Base-by-base conservation (phyloP, 495 filamentous ascomycete genomes). In the Aspergillus conjunctus region DNA sequence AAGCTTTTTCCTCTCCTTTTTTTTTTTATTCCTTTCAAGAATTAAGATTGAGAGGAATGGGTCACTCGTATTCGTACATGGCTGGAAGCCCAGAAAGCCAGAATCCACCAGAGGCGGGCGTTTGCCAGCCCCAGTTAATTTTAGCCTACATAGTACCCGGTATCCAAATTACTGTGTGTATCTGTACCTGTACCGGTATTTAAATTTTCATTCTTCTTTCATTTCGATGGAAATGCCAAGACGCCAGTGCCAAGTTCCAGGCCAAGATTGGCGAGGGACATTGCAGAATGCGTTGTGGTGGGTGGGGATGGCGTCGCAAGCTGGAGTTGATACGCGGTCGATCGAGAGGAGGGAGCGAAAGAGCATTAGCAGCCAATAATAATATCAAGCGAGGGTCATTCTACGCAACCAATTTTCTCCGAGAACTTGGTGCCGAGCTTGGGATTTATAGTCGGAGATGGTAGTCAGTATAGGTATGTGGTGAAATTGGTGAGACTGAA, bases 271-370 rank as follows among this genome's bases (percentile, higher is more conserved):
- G 31, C 7, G 22, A 48, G 54, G 5, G 21, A 46, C 11, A 11
- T 3, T n/a, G 21, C 5, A 45, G 54, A 45, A 15, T 45, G 54
- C 26, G 43, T 41, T 18, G 33, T 15, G 33, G 52, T 30, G 12
- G 43, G 61, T 63, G 61, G 61, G 57, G 61, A 32, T 31, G 33
- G 55, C 61, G 61, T 63, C 61, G 61, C 61, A 63, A 63, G 56
- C 61, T 12, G 7, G 32, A 51, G n/a, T 18, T 48, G 44, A 21
- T 22, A 46, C 20, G 18, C 20, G 43, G 54, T 22, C 39, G 54
- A 56, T 56, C 22, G 4, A 54, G 20, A 17, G 44, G 52, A 21
- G 33, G 31, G n/a, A 51, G 22, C 6, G 49, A 48, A 51, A 31
- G 22, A 51, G 17, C 14, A 12, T 45, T 12, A 20, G 18, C 43